Percentiles rank a stretch among this genome's conserved stretches.
Evolutionary conservation across 495 filamentous ascomycete species (phyloP).

Genomic region (Daldinia bambusicola): DNA sequence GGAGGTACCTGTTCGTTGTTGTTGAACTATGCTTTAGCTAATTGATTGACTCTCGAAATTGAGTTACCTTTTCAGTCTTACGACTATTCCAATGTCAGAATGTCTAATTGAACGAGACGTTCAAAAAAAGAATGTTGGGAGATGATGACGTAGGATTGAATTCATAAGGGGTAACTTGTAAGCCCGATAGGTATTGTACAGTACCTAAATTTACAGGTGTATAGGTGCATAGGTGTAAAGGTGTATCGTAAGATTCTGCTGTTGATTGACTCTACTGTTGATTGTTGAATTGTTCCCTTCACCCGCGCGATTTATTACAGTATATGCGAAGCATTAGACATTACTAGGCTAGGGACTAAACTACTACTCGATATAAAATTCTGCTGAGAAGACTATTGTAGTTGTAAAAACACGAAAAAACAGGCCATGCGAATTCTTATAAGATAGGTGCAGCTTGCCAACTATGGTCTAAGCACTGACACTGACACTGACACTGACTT

Average conservation of each 20-base stretch:
- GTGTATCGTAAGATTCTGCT: too few relatives aligned
- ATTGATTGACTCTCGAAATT: not conserved
- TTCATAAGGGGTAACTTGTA: not conserved
- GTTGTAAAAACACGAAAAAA: not conserved
- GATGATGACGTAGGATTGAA: not conserved
- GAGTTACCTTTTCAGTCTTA: not conserved
- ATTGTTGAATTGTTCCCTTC: conserved; percentile 3
- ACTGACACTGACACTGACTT: too few relatives aligned
- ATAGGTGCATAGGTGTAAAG: too few relatives aligned
- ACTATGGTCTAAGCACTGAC: not conserved
- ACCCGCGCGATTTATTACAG: not conserved
- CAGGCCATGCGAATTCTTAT: conserved; percentile 1
- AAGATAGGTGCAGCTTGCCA: not conserved
- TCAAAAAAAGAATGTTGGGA: not conserved
- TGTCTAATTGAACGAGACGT: not conserved
- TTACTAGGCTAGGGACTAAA: not conserved
- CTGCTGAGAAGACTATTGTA: not conserved
- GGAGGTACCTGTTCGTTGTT: not conserved
- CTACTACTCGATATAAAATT: not conserved
- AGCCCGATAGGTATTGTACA: not conserved
- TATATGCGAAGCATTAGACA: not conserved
- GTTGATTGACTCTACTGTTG: too few relatives aligned
- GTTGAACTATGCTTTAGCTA: not conserved
- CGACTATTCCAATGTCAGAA: not conserved
- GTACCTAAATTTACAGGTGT: too few relatives aligned